Evolutionary conservation across 2,329 filamentous ascomycete genomes (phyloP).

Genomic region (Trichoderma asperellum): DNA sequence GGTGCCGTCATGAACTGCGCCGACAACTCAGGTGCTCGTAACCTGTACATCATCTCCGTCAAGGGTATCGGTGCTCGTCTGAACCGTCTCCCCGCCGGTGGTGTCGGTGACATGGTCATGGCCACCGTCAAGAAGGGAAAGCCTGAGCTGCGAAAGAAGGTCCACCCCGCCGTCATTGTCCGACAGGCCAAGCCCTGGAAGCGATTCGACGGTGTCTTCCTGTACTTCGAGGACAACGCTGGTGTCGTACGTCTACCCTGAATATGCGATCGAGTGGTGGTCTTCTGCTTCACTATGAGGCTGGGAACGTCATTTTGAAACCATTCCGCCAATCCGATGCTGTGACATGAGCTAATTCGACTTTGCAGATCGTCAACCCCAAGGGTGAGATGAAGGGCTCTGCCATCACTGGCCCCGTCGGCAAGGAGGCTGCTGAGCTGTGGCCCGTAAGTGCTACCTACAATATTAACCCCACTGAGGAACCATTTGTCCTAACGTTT

Average conservation of each 20-base stretch:
- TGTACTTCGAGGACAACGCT: conserved; percentile 99
- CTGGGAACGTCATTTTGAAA: neutral
- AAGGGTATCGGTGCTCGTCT: conserved; percentile 97
- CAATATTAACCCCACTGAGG: neutral
- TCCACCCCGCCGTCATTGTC: conserved; percentile 99
- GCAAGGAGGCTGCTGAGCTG: conserved; percentile 99
- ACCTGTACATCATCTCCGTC: conserved; percentile 99
- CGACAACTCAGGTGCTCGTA: conserved; percentile 98
- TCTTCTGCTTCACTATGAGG: neutral
- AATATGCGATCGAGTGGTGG: neutral
- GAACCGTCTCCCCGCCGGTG: conserved; percentile 94
- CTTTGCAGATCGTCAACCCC: conserved; percentile 90
- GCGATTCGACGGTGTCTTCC: conserved; percentile 95
- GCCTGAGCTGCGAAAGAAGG: conserved; percentile 99
- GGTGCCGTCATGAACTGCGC: conserved; percentile 99
- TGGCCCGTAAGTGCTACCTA: conserved; percentile 77
- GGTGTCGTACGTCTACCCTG: conserved; percentile 76
- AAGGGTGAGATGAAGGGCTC: conserved; percentile 99
- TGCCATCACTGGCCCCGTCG: conserved; percentile 97
- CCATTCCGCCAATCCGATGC: neutral
- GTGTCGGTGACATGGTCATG: conserved; percentile 99
- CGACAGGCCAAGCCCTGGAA: conserved; percentile 99
- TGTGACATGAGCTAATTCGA: conserved; percentile 42
- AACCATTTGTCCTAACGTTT: neutral
- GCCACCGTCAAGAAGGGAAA: conserved; percentile 99